A percentile compares a stretch with the other conserved stretches of the same genome.
Evolutionary conservation across 2,329 filamentous ascomycete genomes (phyloP).

Genomic region (Botryotinia calthae): DNA sequence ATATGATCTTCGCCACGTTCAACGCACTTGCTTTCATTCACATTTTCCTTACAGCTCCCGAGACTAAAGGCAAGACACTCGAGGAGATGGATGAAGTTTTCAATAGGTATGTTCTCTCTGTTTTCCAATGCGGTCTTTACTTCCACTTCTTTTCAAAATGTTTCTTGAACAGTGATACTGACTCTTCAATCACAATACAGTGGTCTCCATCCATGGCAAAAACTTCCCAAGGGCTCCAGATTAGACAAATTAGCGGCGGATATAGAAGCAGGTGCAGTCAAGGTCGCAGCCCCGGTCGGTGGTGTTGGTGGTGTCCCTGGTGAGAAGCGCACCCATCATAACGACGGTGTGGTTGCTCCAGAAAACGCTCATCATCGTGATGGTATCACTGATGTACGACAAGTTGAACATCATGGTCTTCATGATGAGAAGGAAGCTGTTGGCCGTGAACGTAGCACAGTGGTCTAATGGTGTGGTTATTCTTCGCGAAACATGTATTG

Average conservation of each 20-base stretch:
- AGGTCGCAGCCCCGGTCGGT: slow-evolving; percentile 27
- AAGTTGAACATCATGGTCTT: background rate
- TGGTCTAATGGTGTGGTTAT: background rate
- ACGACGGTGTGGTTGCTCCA: background rate
- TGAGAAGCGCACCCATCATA: slow-evolving; percentile 5
- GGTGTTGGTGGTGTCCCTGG: background rate
- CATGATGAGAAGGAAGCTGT: slow-evolving; percentile 9
- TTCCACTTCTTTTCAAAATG: background rate
- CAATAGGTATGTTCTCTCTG: slow-evolving; percentile 40
- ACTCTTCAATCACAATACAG: slow-evolving; percentile 26
- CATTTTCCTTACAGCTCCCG: slow-evolving; percentile 56
- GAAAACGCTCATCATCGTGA: background rate
- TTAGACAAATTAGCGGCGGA: slow-evolving; percentile 49
- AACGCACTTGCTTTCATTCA: slow-evolving; percentile 63
- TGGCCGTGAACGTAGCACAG: background rate
- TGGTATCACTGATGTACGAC: background rate
- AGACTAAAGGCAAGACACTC: slow-evolving; percentile 71
- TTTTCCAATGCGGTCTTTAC: background rate
- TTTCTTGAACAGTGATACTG: background rate
- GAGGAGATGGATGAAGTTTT: slow-evolving; percentile 78
- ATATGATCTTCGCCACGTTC: slow-evolving; percentile 74
- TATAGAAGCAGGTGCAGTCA: slow-evolving; percentile 44
- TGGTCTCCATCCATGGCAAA: slow-evolving; percentile 58
- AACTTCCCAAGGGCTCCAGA: slow-evolving; percentile 42
- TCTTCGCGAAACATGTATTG: background rate